A percentile compares a stretch with the other conserved stretches of the same genome.
Conservation (phyloP, 257 asterid genomes). For the Phtheirospermum japonicum region DNA sequence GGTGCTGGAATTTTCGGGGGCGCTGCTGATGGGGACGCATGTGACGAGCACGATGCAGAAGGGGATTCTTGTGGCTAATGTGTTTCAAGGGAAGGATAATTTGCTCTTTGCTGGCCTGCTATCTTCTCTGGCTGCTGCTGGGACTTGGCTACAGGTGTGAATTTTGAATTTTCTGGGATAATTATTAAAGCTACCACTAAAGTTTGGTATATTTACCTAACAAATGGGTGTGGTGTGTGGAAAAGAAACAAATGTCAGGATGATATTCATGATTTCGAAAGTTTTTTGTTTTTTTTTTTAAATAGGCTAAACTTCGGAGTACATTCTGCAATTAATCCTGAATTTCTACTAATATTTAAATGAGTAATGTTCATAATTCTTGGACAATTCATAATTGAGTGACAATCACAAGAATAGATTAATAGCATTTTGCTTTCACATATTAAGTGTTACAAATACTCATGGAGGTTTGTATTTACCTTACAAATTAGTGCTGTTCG, state of each 20-base stretch:
- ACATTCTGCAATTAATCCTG: too few species aligned
- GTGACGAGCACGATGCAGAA: conserved; percentile 98
- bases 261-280: too few species aligned
- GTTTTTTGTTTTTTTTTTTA: not conserved
- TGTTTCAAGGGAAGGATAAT: conserved; percentile 80
- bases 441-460: too few species aligned
- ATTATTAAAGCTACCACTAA: not conserved
- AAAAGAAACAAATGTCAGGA: too few species aligned
- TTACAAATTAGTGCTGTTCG: too few species aligned
- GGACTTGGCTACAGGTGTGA: conserved; percentile 93
- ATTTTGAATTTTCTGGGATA: not conserved
- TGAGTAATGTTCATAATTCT: not conserved
- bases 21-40: conserved; percentile 86
- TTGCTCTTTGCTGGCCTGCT: conserved; percentile 87
- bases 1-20: conserved; percentile 85
- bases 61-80: conserved; percentile 80
- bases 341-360: too few species aligned
- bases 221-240: too few species aligned
- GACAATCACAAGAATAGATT: not conserved
- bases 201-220: not conserved
- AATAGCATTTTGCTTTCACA: not conserved
- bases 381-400: not conserved
- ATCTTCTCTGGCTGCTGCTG: conserved; percentile 95
- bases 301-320: too few species aligned
- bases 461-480: too few species aligned